These are phyloP conservation scores for Pichia exigua DNA, from an alignment of 805 yeast species.

Conservation along the genomic window DNA sequence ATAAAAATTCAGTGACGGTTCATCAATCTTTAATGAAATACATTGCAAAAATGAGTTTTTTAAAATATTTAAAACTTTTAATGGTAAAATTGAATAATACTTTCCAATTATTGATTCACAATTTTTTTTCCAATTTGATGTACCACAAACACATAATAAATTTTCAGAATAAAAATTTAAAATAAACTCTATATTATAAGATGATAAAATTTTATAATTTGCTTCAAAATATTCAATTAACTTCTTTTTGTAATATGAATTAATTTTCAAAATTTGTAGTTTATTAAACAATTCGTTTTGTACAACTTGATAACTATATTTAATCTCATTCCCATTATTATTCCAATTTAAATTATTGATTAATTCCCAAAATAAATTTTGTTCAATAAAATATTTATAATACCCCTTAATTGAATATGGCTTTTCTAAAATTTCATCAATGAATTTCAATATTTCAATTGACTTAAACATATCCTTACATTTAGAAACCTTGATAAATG, in stretches of 20 bases:
- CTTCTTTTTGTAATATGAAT: slow-evolving; percentile 6
- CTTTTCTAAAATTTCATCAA: slow-evolving; percentile 10
- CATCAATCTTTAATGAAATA: slow-evolving; percentile 13
- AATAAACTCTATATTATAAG: slow-evolving; percentile 28
- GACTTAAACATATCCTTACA: slow-evolving; percentile 6
- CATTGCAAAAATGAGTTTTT: slow-evolving; percentile 14
- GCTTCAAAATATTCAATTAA: slow-evolving; percentile 15
- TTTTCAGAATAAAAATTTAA: slow-evolving; percentile 41
- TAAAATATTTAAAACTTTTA: slow-evolving; percentile 15
- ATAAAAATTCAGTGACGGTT: slow-evolving; percentile 11
- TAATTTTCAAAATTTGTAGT: slow-evolving; percentile 11
- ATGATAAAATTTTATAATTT: slow-evolving; percentile 13
- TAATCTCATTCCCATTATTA: neutral
- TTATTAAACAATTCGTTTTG: slow-evolving; percentile 15
- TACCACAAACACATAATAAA: slow-evolving; percentile 45
- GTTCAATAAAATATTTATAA: slow-evolving; percentile 9
- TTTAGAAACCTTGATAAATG: slow-evolving; percentile 11
- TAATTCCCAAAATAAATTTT: slow-evolving; percentile 11
- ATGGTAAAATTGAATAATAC: slow-evolving; percentile 30
- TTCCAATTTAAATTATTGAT: slow-evolving; percentile 4
- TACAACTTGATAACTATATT: neutral
- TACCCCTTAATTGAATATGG: slow-evolving; percentile 9
- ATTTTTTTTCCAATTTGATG: slow-evolving; percentile 44
- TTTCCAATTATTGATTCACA: slow-evolving; percentile 36
- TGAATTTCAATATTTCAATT: slow-evolving; percentile 13